These are phyloP conservation scores for Gossypium aridum DNA, from an alignment of 441 rosid genomes.

Conservation along the genomic window DNA sequence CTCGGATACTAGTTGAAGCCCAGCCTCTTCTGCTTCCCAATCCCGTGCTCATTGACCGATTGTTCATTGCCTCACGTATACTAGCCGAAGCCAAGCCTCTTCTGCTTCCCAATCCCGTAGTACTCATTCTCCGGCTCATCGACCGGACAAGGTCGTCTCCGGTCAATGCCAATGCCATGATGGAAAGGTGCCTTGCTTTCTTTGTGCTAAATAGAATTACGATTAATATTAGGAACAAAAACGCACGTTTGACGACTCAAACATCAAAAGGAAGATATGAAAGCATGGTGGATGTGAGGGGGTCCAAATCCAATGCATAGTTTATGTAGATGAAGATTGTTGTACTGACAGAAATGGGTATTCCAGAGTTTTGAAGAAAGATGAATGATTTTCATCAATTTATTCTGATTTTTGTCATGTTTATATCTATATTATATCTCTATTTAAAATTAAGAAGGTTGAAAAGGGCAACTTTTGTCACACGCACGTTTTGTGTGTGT, in stretches of 20 bases:
- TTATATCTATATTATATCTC: background rate
- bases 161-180: constrained; percentile 20
- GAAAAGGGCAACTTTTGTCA: too few relatives aligned
- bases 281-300: background rate
- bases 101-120: constrained; percentile 26
- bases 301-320: background rate
- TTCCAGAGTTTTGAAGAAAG: constrained; percentile 9
- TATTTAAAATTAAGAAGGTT: too few relatives aligned
- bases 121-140: constrained; percentile 10
- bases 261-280: background rate
- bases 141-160: constrained; percentile 26
- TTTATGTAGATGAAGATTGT: constrained; percentile 14
- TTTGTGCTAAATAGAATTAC: background rate
- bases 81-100: constrained; percentile 32
- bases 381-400: background rate
- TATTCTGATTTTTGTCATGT: constrained; percentile 17
- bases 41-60: constrained; percentile 27
- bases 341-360: constrained; percentile 28
- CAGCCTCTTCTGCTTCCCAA: constrained; percentile 32
- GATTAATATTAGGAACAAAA: too few relatives aligned
- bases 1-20: constrained; percentile 39
- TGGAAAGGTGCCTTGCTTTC: background rate
- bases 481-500: too few relatives aligned
- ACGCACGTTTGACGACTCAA: background rate
- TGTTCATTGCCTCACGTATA: constrained; percentile 27